phyloP scores from a whole-genome alignment of 2,329 filamentous ascomycete genomes.

The Fusarium chlamydosporum region DNA sequence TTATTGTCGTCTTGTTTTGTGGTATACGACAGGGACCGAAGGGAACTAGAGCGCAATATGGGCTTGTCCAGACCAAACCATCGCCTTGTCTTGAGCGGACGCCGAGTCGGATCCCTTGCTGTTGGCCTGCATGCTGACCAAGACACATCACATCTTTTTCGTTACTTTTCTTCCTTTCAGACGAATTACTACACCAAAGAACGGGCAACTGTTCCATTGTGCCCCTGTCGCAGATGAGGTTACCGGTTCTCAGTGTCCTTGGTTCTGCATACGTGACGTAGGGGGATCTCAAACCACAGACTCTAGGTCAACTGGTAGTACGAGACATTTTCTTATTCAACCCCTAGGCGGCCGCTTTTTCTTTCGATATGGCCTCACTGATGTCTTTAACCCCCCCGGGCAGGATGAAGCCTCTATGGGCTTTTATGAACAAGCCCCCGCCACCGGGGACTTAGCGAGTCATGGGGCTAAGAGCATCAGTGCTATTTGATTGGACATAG shows the following conservation, averaged over 20 bases:
- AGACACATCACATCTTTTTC: slow-evolving; percentile 12
- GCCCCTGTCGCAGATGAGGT: slow-evolving; percentile 38
- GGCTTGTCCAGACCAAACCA: slow-evolving; percentile 11
- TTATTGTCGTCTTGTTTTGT: slow-evolving; percentile 16
- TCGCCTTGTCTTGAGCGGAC: neutral
- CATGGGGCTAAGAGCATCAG: slow-evolving; percentile 46
- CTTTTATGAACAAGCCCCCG: slow-evolving; percentile 46
- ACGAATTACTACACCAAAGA: slow-evolving; percentile 4
- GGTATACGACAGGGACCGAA: slow-evolving; percentile 11
- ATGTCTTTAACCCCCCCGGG: slow-evolving; percentile 38
- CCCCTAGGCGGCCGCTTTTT: slow-evolving; percentile 36
- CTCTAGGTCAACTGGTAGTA: slow-evolving; percentile 22
- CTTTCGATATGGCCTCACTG: slow-evolving; percentile 49
- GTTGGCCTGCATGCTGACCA: slow-evolving; percentile 17
- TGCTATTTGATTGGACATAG: slow-evolving; percentile 45
- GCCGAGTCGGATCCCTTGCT: slow-evolving; percentile 1
- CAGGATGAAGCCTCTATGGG: slow-evolving; percentile 36
- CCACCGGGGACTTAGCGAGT: slow-evolving; percentile 49
- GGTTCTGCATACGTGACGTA: slow-evolving; percentile 45
- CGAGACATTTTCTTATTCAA: slow-evolving; percentile 28
- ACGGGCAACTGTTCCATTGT: slow-evolving; percentile 7
- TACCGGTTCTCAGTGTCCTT: slow-evolving; percentile 29
- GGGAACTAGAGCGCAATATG: neutral
- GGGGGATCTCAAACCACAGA: slow-evolving; percentile 25
- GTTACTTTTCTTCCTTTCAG: slow-evolving; percentile 7